phyloP scores from a whole-genome alignment of 371 early-diverging fungal species.

The Mucor plumbeus region DNA sequence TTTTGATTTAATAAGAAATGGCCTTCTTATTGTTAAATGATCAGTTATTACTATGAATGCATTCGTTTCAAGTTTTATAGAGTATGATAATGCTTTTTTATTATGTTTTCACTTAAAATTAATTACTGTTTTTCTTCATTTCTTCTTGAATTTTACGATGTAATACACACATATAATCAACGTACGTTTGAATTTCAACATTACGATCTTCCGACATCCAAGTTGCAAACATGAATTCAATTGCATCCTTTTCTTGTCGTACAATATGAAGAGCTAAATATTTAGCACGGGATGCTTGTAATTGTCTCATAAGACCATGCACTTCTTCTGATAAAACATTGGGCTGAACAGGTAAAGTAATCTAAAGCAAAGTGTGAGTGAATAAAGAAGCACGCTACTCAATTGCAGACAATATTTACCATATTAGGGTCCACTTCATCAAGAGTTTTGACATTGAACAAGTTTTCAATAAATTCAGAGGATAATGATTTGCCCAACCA shows the following conservation, averaged over 20 bases:
- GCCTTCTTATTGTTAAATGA: too few relatives aligned
- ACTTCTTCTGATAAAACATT: constrained; percentile 65
- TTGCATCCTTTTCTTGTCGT: constrained; percentile 51
- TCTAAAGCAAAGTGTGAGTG: constrained; percentile 16
- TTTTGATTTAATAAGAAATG: too few relatives aligned
- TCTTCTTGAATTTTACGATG: constrained; percentile 90
- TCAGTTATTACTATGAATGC: too few relatives aligned
- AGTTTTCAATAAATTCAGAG: constrained; percentile 60
- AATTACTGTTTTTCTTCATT: constrained; percentile 54
- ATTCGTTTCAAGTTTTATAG: too few relatives aligned
- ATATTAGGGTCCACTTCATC: constrained; percentile 75
- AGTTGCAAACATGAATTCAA: constrained; percentile 66
- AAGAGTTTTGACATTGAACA: constrained; percentile 79
- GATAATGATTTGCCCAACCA: constrained; percentile 88
- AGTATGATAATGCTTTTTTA: neutral
- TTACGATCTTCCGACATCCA: constrained; percentile 88
- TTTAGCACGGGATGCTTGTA: constrained; percentile 59
- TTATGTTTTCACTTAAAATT: constrained; percentile 20
- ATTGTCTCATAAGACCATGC: constrained; percentile 63
- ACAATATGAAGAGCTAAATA: constrained; percentile 56
- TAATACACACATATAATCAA: constrained; percentile 90
- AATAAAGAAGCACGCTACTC: neutral
- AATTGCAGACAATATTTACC: constrained; percentile 45
- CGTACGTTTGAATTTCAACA: constrained; percentile 89
- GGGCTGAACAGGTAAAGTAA: constrained; percentile 48